Base-by-base conservation (phyloP, 148 eudicot genomes). In the Euryodendron excelsum region DNA sequence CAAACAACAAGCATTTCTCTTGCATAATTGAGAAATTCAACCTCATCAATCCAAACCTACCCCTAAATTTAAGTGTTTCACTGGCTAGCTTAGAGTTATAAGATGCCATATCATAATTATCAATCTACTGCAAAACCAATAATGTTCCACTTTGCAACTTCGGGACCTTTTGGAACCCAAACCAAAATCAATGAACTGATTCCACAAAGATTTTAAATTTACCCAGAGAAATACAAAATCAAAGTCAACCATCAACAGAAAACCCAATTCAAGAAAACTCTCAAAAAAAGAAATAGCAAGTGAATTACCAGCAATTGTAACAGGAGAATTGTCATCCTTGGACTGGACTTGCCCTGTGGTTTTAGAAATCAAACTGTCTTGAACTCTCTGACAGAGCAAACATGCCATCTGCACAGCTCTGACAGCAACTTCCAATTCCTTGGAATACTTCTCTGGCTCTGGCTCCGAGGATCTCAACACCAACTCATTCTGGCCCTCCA, bases 321-420 rank as follows among this genome's bases (percentile, higher is more conserved):
- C 91, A 34, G 85, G 91, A 6, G 91, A 88, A 69, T 86, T 75
- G 34, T 88, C 91, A 55, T 82, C 87, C 82, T 88, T 88, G 59
- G 89, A 77, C 23, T 84, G 87, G 23, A 88, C 86, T 1, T 83
- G 83, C 0, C 73, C 77, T 59, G 20, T 60, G 25, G 73, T 68
- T 44, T 75, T 75, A 23, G 82, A 77, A 75, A 86, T 27, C 82
- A 88, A 72, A 62, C 65, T 76, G 18, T 84, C 77, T 65, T 88
- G 91, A 75, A 86, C 84, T 68, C 48, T 80, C 80, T 84, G 80
- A 47, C 87, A 88, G 25, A 88, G 84, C 69, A 86, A 72, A 70
- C 84, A 86, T 0, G 91, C 87, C 87, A 88, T 79, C 45, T 88
- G 91, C n/a, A 88, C 91, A 68, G 85, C 91, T 79, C 80, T 82